Evolutionary conservation across 352 stramenopile species (phyloP).

Genomic region (Pythium phragmiticola): DNA sequence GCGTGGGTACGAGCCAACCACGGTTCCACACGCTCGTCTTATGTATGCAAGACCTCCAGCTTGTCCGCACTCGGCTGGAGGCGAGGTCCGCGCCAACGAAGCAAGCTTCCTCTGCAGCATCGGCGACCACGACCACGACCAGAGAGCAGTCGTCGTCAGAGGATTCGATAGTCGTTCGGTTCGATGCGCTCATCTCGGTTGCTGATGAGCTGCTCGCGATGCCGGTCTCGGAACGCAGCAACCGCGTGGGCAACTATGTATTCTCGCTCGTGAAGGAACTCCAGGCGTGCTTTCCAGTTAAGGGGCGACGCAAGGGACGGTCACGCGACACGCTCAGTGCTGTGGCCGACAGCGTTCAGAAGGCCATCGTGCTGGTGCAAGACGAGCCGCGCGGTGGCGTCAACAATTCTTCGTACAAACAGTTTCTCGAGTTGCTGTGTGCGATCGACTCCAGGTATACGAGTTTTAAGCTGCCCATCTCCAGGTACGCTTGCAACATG

Average conservation of each 20-base stretch:
- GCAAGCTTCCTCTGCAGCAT: no score
- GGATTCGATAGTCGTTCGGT: neutral
- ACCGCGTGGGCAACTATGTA: slow-evolving; percentile 5
- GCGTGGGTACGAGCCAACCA: neutral
- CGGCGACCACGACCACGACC: no score
- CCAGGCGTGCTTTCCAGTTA: slow-evolving; percentile 5
- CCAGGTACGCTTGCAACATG: neutral
- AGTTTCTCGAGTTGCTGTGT: slow-evolving; percentile 18
- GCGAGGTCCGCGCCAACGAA: no score
- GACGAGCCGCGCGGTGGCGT: neutral
- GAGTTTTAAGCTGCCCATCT: slow-evolving; percentile 11
- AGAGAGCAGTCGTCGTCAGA: neutral
- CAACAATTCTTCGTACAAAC: slow-evolving; percentile 5
- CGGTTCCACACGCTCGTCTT: neutral
- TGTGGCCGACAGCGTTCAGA: slow-evolving; percentile 1
- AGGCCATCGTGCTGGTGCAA: slow-evolving; percentile 12
- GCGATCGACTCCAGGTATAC: slow-evolving; percentile 1
- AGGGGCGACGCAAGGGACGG: neutral
- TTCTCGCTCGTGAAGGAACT: slow-evolving; percentile 18
- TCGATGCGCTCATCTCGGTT: slow-evolving; percentile 1
- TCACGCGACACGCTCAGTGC: neutral
- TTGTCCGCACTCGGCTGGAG: neutral
- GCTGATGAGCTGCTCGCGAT: slow-evolving; percentile 15
- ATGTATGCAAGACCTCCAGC: neutral
- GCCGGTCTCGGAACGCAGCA: neutral